These are phyloP conservation scores for Colletotrichum echinochloae DNA, from an alignment of 2,329 filamentous ascomycete species.

Conservation along the genomic window DNA sequence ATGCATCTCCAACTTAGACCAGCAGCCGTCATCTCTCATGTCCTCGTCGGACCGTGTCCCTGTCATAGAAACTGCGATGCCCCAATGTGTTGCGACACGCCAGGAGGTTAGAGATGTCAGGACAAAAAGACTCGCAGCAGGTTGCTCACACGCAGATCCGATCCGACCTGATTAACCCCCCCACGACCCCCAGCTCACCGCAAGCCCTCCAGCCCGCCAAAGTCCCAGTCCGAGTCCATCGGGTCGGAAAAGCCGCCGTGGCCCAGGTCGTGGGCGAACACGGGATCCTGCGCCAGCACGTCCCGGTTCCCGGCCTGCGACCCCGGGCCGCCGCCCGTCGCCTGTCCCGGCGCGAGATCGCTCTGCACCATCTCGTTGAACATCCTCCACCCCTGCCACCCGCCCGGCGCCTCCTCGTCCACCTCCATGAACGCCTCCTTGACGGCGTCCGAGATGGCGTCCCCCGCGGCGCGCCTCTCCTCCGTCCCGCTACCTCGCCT, in stretches of 20 bases:
- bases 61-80: no score
- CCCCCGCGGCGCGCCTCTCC: not conserved
- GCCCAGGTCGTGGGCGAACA: not conserved
- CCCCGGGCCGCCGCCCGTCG: no score
- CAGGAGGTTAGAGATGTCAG: not conserved
- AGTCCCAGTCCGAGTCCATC: conserved; percentile 37
- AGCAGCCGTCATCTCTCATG: no score
- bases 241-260: not conserved
- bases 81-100: not conserved
- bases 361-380: conserved; percentile 46
- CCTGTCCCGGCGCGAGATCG: conserved; percentile 11
- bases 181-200: not conserved
- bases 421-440: conserved; percentile 48
- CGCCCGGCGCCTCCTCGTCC: conserved; percentile 46
- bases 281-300: not conserved
- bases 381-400: conserved; percentile 47
- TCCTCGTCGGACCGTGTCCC: no score
- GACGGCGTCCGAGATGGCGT: conserved; percentile 43
- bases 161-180: no score
- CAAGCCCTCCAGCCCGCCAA: conserved; percentile 17
- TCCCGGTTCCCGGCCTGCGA: not conserved
- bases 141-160: not conserved
- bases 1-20: no score
- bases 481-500: not conserved
- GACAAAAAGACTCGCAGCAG: no score